phyloP scores from a whole-genome alignment of 2,329 filamentous ascomycete genomes.

The Lecanosticta acicola region DNA sequence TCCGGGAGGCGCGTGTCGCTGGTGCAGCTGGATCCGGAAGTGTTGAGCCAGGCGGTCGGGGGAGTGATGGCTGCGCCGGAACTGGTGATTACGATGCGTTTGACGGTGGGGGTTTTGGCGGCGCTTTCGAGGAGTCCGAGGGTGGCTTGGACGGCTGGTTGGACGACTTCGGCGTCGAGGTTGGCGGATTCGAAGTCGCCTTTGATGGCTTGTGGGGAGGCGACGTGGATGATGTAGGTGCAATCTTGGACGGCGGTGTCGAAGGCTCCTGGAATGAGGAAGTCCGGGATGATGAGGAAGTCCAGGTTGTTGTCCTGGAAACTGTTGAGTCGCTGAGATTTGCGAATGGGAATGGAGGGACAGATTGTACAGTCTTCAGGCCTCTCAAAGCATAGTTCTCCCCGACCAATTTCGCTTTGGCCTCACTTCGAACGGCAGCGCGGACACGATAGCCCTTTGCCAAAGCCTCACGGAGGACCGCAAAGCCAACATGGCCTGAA shows the following conservation, averaged over 20 bases:
- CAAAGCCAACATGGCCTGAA: constrained; percentile 37
- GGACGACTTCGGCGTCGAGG: constrained; percentile 7
- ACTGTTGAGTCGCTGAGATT: neutral
- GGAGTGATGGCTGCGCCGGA: constrained; percentile 20
- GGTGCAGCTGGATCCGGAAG: constrained; percentile 5
- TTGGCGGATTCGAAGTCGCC: constrained; percentile 1
- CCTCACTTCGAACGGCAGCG: constrained; percentile 33
- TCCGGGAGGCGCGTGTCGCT: constrained; percentile 13
- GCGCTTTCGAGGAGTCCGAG: constrained; percentile 37
- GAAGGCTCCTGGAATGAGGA: constrained; percentile 22
- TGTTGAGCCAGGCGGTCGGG: constrained; percentile 7
- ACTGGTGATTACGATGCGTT: constrained; percentile 40
- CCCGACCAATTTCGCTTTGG: constrained; percentile 28
- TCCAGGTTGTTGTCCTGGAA: neutral
- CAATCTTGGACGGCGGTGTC: constrained; percentile 1
- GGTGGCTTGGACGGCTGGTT: constrained; percentile 34
- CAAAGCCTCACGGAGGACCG: constrained; percentile 31
- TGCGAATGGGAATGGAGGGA: neutral
- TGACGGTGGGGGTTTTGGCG: constrained; percentile 30
- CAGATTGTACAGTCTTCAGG: neutral
- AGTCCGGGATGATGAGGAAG: constrained; percentile 14
- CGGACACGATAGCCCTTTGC: constrained; percentile 35
- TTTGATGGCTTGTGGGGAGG: neutral
- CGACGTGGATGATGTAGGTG: constrained; percentile 8
- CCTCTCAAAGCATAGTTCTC: constrained; percentile 9